phyloP scores from a whole-genome alignment of 1,284 basidiomycete genomes.

The Ceratorhiza oryzae-sativae region DNA sequence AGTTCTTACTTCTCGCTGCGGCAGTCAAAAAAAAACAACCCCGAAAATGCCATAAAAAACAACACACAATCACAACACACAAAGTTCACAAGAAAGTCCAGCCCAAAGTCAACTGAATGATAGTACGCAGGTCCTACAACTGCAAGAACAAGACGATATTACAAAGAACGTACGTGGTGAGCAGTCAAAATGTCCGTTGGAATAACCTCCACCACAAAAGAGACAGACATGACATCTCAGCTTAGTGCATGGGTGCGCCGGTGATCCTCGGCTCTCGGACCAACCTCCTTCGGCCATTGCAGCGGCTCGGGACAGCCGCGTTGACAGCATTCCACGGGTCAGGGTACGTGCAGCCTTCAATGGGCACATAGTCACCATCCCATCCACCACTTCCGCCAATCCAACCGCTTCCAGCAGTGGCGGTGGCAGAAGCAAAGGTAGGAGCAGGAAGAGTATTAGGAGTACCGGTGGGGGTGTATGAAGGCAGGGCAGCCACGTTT shows the following conservation, averaged over 20 bases:
- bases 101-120: constrained; percentile 13
- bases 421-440: constrained; percentile 49
- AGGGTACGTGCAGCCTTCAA: constrained; percentile 70
- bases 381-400: constrained; percentile 52
- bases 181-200: constrained; percentile 15
- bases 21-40: background rate
- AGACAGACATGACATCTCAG: background rate
- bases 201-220: background rate
- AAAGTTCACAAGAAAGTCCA: constrained; percentile 17
- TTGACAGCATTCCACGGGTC: constrained; percentile 65
- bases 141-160: background rate
- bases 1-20: background rate
- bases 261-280: constrained; percentile 31
- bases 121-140: constrained; percentile 16
- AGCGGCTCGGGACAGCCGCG: constrained; percentile 54
- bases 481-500: constrained; percentile 55
- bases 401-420: constrained; percentile 73
- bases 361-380: constrained; percentile 53
- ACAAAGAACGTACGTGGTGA: background rate
- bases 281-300: constrained; percentile 25
- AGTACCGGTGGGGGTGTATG: constrained; percentile 57
- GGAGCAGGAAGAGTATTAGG: constrained; percentile 45
- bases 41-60: constrained; percentile 9
- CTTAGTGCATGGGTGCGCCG: background rate
- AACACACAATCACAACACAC: constrained; percentile 6